Base-by-base conservation (phyloP, 225 moss, liverwort and hornwort species). In the Straminergon stramineum region DNA sequence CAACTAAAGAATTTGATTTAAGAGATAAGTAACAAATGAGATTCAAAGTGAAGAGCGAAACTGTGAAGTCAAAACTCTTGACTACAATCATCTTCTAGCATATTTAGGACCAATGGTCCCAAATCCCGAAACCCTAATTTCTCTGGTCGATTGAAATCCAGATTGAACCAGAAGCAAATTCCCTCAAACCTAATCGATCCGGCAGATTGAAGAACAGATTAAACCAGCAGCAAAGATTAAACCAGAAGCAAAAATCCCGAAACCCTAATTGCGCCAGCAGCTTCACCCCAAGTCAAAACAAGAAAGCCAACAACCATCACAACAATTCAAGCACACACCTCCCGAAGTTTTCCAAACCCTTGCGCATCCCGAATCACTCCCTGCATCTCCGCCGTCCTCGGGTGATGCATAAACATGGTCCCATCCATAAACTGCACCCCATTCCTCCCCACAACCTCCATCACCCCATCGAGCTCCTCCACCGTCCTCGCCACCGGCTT, bases 401-500 rank as follows among this genome's bases (percentile, higher is more conserved):
- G 95, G 86, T 95, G 95, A 65, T 95, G 95, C 94, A 90, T 74
- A 16, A 91, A 95, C 95, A 95, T 95, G 13, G 95, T 95, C 56
- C 93, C 94, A 52, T 95, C 95, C 94, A 95, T 95, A 45, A 93
- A 92, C 65, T 95, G 94, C 88, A 95, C 51, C 28, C 68, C 39
- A 53, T 90, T 86, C 34, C 48, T 32, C 13, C 93, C 87, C 17
- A 94, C 34, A 5, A 83, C 89, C 24, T 67, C 75, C 10, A 94
- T 80, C 56, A 94, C 30, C 28, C 43, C 48, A 15, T 95, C 95
- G 53, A 95, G 66, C 52, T 94, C 95, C 71, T 92, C 87, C 63
- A 95, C 90, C n/a, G 85, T 90, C 41, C 28, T 43, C 31, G 95
- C 89, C 73, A 90, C 88, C 32, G 95, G 95, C 92, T 95, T 95